These are phyloP conservation scores for Diaporthe aspalathi DNA, from an alignment of 2,329 filamentous ascomycete species.

Conservation along the genomic window DNA sequence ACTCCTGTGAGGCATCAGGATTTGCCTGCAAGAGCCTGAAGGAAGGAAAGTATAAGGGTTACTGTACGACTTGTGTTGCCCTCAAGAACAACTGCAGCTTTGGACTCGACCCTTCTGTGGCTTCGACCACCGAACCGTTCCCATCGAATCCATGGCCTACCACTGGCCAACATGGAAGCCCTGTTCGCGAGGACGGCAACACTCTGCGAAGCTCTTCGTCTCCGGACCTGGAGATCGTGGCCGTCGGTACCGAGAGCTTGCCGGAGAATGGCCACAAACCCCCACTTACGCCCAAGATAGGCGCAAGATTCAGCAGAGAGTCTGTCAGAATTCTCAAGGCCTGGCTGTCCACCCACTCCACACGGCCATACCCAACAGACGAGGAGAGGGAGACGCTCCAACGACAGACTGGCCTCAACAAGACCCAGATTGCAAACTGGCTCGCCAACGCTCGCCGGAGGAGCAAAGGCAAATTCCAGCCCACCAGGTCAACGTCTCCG, in stretches of 20 bases:
- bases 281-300: constrained; percentile 67
- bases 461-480: constrained; percentile 73
- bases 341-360: constrained; percentile 83
- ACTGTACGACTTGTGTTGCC: constrained; percentile 72
- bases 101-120: constrained; percentile 51
- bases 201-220: constrained; percentile 41
- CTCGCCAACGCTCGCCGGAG: constrained; percentile 88
- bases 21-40: constrained; percentile 71
- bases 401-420: constrained; percentile 81
- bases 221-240: constrained; percentile 44
- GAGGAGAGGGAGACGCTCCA: constrained; percentile 86
- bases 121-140: constrained; percentile 53
- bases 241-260: constrained; percentile 41
- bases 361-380: constrained; percentile 89
- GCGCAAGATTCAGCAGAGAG: constrained; percentile 81
- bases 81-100: constrained; percentile 70
- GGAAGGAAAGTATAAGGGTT: constrained; percentile 70
- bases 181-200: constrained; percentile 50
- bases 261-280: constrained; percentile 40
- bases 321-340: constrained; percentile 84
- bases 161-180: constrained; percentile 56
- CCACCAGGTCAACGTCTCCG: constrained; percentile 76
- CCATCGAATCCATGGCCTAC: constrained; percentile 59
- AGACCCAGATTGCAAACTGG: constrained; percentile 91
- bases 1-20: constrained; percentile 61